Evolutionary conservation across 352 stramenopile species (phyloP).

Genomic region (Globisporangium nodosum): DNA sequence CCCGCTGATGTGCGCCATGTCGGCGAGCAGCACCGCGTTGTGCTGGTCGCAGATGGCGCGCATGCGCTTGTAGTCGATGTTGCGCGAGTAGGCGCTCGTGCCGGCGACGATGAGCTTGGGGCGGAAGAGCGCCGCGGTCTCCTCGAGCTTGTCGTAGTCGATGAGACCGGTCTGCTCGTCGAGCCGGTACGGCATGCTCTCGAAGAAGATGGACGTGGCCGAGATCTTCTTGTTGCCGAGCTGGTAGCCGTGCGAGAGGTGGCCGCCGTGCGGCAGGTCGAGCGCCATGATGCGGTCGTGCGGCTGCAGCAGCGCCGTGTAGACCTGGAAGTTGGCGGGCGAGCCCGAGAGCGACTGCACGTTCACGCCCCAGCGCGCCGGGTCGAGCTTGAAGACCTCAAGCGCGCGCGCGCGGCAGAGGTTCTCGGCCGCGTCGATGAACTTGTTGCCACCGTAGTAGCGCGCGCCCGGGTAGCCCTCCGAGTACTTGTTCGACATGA

Average conservation of each 20-base stretch:
- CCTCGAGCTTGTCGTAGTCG: slow-evolving; percentile 98
- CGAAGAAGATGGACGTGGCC: slow-evolving; percentile 98
- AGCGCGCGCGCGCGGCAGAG: slow-evolving; percentile 97
- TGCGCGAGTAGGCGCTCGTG: slow-evolving; percentile 97
- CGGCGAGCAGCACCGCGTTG: slow-evolving; percentile 95
- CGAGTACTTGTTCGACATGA: slow-evolving; percentile 99
- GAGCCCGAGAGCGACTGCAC: slow-evolving; percentile 97
- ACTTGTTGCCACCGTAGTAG: slow-evolving; percentile 99
- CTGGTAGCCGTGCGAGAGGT: slow-evolving; percentile 98
- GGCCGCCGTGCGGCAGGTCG: slow-evolving; percentile 97
- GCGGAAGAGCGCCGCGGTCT: slow-evolving; percentile 90
- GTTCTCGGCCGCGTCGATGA: slow-evolving; percentile 98
- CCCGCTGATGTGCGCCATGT: slow-evolving; percentile 99
- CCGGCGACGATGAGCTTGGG: slow-evolving; percentile 99
- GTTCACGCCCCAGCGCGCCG: slow-evolving; percentile 95
- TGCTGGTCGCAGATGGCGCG: slow-evolving; percentile 92
- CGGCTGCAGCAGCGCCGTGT: slow-evolving; percentile 96
- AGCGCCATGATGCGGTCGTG: slow-evolving; percentile 99
- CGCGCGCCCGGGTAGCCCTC: slow-evolving; percentile 94
- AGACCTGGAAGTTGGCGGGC: slow-evolving; percentile 99
- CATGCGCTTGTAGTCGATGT: slow-evolving; percentile 99
- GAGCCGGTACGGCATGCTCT: slow-evolving; percentile 98
- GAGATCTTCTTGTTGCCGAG: slow-evolving; percentile 99
- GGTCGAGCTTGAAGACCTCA: slow-evolving; percentile 96
- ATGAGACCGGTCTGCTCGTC: slow-evolving; percentile 96